Base-by-base conservation (phyloP, 2,329 filamentous ascomycete genomes). In the Cladosporium sphaerospermum region DNA sequence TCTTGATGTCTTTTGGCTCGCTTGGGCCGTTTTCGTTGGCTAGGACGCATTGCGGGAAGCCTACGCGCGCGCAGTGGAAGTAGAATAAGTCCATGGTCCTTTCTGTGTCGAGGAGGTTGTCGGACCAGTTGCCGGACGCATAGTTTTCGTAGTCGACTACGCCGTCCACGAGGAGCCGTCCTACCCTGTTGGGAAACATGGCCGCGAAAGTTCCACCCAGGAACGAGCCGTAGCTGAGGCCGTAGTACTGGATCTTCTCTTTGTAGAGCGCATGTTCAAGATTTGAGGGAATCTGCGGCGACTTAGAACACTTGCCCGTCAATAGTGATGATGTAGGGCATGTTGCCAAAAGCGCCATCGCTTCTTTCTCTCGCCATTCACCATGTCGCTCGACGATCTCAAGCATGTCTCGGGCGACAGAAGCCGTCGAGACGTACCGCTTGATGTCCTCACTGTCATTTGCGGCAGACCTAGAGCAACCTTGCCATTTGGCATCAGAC, bases 321-420 rank as follows among this genome's bases (percentile, higher is more conserved):
- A n/a, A 13, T 10, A 28, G 31, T 40, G 31, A 37, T 3, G n/a
- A 33, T 23, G 36, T 31, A 10, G 18, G n/a, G 3, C 16, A 16
- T 10, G 5, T 16, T 9, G 13, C 36, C 19, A 56, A 18, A 9
- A 58, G 31, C 10, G 49, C 34, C 34, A 32, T 53, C 1, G 58
- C 58, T 41, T 73, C 61, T 18, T 62, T 28, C 43, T 65, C 58
- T 11, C 63, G 58, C 62, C 62, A 66, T 39, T 58, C 57, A 36
- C 62, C 72, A 53, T 74, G 71, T 31, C 47, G 51, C 56, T 78
- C 75, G 9, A 73, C 66, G 34, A 79, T 69, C 41, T 73, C 69
- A 9, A 79, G 62, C 73, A 79, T 78, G 56, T 79, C 76, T 31
- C 71, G 64, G 1, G 73, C 75, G 3, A 75, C 73, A 18, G 69